Evolutionary conservation across 805 yeast genomes (phyloP), one percentile per base, ranked within the genome.

Genomic region (Yamadazyma olivae): DNA sequence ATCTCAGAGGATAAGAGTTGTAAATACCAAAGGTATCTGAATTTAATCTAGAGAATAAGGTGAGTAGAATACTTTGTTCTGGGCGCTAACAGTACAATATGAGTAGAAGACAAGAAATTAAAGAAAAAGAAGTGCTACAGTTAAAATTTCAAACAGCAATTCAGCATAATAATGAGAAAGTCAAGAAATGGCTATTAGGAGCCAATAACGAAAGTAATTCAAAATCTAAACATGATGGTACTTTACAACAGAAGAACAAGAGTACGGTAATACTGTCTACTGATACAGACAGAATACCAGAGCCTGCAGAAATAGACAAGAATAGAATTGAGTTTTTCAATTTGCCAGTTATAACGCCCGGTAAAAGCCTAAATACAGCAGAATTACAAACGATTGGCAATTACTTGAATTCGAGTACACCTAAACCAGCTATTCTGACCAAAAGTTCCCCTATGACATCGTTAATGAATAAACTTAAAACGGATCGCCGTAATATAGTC

Each of bases 91-190:
- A n/a, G n/a, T 25, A n/a, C 28, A 25, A 15, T 17, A 38, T 38
- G 34, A 48, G 49, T 40, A 51, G 67, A 36, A 45, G 75, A 25
- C 54, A 66, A 26, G 75, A 72, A 31, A 71, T 73, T 26, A 64
- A 69, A 42, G 51, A 58, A 28, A 74, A 74, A 43, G 71, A 74
- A 39, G 65, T 63, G 19, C 54, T 75, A 3, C 79, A 71, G 40
- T 62, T 74, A 12, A 57, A 58, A 36, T 67, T 75, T 43, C 75
- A 70, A 46, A 54, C 69, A 5, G 67, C 72, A 4, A 50, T 75
- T 5, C 44, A 63, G 3, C 57, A 57, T 20, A 63, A 61, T 13
- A 66, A 62, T 38, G 19, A 32, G 16, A 33, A 24, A 17, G 38
- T 35, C 1, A 20, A 12, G 10, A 19, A 19, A 21, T 44, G 48